Percentiles rank a stretch among this genome's conserved stretches.
phyloP scores from a whole-genome alignment of 345 rosid genomes.

The Crucihimalaya himalaica region DNA sequence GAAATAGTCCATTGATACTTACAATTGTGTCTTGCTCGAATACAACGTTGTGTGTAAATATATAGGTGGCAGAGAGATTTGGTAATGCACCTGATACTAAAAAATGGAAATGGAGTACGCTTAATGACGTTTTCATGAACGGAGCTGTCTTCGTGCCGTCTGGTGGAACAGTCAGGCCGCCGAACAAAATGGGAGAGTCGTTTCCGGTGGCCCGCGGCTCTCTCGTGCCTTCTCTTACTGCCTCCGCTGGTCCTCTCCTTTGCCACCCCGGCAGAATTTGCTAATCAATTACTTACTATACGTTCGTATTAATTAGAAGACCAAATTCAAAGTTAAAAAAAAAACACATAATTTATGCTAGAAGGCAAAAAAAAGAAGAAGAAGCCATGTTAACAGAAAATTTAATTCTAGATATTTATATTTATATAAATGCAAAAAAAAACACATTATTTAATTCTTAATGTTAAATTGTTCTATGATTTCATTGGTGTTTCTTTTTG shows the following conservation, averaged over 20 bases:
- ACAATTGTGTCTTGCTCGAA: background rate
- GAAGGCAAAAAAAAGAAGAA: background rate
- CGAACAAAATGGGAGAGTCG: slow-evolving; percentile 48
- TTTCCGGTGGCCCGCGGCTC: slow-evolving; percentile 57
- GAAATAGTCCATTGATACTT: background rate
- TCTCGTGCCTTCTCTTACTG: slow-evolving; percentile 60
- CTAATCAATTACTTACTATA: slow-evolving; percentile 16
- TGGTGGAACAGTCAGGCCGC: slow-evolving; percentile 57
- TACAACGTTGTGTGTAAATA: background rate
- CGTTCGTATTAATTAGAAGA: background rate
- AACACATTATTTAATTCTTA: too few species aligned
- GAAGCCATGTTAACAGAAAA: background rate
- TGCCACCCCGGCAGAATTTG: slow-evolving; percentile 50
- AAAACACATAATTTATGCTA: too few species aligned
- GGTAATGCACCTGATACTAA: slow-evolving; percentile 28
- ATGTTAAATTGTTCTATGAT: too few species aligned
- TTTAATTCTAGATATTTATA: too few species aligned
- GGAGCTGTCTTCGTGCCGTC: slow-evolving; percentile 80
- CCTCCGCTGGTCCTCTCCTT: slow-evolving; percentile 64
- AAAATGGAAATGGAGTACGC: slow-evolving; percentile 73
- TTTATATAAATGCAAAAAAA: too few species aligned
- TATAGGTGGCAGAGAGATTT: slow-evolving; percentile 77
- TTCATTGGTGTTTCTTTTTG: too few species aligned
- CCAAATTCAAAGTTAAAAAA: too few species aligned
- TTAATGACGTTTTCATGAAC: slow-evolving; percentile 61